Conservation (phyloP, 495 filamentous ascomycete species). For the Apodospora peruviana region DNA sequence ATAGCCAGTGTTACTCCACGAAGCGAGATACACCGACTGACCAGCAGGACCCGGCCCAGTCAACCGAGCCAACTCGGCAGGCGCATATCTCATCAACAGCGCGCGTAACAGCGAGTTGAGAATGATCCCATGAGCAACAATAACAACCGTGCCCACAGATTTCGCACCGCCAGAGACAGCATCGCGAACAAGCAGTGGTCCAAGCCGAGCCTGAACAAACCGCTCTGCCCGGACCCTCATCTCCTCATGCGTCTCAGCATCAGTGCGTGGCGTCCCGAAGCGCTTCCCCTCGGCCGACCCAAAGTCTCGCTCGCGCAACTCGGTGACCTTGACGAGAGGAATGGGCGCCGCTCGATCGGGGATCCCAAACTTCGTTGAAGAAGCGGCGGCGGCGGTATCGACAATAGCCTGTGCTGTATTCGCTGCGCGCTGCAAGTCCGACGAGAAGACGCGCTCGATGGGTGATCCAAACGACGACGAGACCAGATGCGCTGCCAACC, state of each 20-base stretch:
- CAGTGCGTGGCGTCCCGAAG: slow-evolving; percentile 25
- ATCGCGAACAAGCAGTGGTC: slow-evolving; percentile 44
- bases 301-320: slow-evolving; percentile 70
- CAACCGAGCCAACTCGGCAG: slow-evolving; percentile 13
- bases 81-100: slow-evolving; percentile 39
- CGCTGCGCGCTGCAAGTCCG: slow-evolving; percentile 66
- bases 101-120: slow-evolving; percentile 60
- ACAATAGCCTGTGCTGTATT: slow-evolving; percentile 64
- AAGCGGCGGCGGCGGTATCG: slow-evolving; percentile 11
- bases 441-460: slow-evolving; percentile 68
- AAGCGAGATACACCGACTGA: slow-evolving; percentile 14
- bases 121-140: slow-evolving; percentile 77
- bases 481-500: slow-evolving; percentile 54
- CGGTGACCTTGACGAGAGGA: slow-evolving; percentile 40
- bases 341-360: slow-evolving; percentile 3
- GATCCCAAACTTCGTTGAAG: slow-evolving; percentile 3
- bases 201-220: slow-evolving; percentile 59
- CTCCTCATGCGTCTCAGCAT: slow-evolving; percentile 54
- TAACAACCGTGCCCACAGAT: slow-evolving; percentile 35
- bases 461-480: slow-evolving; percentile 30
- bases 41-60: neutral
- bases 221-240: slow-evolving; percentile 56
- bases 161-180: neutral
- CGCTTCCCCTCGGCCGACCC: slow-evolving; percentile 61
- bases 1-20: slow-evolving; percentile 43